Evolutionary conservation across 2,329 filamentous ascomycete genomes (phyloP).

Genomic region (Penicillium glabrum): DNA sequence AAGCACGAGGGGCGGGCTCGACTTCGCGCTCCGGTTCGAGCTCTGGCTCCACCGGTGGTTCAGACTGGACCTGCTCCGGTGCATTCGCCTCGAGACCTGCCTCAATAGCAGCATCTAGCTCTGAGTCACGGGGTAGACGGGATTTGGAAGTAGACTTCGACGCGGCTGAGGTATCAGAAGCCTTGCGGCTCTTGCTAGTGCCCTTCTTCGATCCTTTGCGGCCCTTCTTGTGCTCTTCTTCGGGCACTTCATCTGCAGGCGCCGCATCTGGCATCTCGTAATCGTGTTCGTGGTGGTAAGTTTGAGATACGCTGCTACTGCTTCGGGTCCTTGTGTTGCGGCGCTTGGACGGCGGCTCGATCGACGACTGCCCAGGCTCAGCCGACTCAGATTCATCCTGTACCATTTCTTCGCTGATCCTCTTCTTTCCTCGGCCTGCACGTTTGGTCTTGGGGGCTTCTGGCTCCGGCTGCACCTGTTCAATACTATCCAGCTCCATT

Average conservation of each 20-base stretch:
- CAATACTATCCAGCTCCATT: constrained; percentile 30
- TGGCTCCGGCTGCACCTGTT: constrained; percentile 28
- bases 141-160: constrained; percentile 50
- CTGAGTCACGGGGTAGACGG: constrained; percentile 59
- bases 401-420: constrained; percentile 3
- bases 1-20: constrained; percentile 15
- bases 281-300: constrained; percentile 31
- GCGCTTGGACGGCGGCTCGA: constrained; percentile 56
- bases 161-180: constrained; percentile 48
- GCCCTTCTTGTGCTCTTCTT: constrained; percentile 46
- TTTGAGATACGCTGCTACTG: constrained; percentile 48
- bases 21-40: constrained; percentile 11
- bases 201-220: constrained; percentile 41
- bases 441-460: constrained; percentile 21
- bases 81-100: constrained; percentile 62
- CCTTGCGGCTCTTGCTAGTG: constrained; percentile 49
- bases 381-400: constrained; percentile 23
- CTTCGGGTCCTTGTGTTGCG: constrained; percentile 54
- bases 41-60: constrained; percentile 32
- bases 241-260: constrained; percentile 17
- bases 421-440: background rate
- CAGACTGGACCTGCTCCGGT: constrained; percentile 40
- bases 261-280: constrained; percentile 38
- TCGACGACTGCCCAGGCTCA: constrained; percentile 19
- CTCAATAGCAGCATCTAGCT: constrained; percentile 65